Conservation (phyloP, 768 basidiomycete genomes). For the Amanita pallidorosea region DNA sequence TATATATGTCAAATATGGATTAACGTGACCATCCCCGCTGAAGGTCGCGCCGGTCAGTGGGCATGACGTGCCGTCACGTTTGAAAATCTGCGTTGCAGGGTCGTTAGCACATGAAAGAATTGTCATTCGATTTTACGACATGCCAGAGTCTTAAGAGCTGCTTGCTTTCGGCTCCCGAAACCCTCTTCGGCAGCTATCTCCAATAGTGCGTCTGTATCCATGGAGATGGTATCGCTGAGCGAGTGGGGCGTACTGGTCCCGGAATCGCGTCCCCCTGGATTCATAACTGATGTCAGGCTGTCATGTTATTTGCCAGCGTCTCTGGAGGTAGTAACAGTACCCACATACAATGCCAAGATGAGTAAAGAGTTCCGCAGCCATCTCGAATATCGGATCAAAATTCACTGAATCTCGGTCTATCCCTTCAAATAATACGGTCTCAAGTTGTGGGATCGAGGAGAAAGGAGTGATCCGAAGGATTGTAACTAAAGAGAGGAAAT, state of each 20-base stretch:
- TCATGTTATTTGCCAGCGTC: neutral
- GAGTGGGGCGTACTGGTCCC: neutral
- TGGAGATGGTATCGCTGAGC: neutral
- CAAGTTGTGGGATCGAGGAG: constrained; percentile 7
- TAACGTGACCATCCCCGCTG: neutral
- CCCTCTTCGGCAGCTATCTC: neutral
- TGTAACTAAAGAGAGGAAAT: constrained; percentile 3
- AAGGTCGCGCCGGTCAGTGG: neutral
- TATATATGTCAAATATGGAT: constrained; percentile 5
- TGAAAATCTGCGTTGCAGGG: neutral
- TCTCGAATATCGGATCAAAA: constrained; percentile 5
- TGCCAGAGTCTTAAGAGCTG: neutral
- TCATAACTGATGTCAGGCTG: neutral
- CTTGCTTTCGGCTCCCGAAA: neutral
- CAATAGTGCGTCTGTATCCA: neutral
- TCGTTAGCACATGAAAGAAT: no score
- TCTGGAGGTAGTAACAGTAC: neutral
- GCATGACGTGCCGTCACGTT: neutral
- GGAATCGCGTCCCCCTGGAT: neutral
- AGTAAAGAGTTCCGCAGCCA: constrained; percentile 7
- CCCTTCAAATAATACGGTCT: constrained; percentile 10
- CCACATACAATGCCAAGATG: constrained; percentile 6
- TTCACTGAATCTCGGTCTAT: constrained; percentile 5
- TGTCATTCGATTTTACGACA: neutral
- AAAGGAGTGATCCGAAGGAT: constrained; percentile 10